Evolutionary conservation across 2,329 filamentous ascomycete genomes (phyloP).

Genomic region (Penicillium palitans): DNA sequence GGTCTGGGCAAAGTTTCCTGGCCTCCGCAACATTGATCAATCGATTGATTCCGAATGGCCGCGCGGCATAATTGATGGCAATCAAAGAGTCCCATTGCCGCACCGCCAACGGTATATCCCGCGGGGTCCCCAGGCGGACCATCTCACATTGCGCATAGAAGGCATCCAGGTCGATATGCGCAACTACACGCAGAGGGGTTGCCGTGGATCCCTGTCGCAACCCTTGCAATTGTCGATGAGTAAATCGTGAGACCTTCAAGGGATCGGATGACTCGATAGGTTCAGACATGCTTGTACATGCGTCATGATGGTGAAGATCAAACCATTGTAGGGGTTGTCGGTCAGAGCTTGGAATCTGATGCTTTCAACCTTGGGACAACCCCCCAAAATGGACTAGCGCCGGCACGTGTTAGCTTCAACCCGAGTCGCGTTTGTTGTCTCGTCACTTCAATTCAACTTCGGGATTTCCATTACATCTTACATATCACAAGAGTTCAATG

Average conservation of each 20-base stretch:
- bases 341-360: slow-evolving; percentile 17
- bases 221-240: slow-evolving; percentile 76
- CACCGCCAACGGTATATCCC: slow-evolving; percentile 81
- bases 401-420: slow-evolving; percentile 14
- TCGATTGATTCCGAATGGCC: slow-evolving; percentile 73
- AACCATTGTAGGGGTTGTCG: not conserved
- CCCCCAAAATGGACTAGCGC: slow-evolving; percentile 17
- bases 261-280: slow-evolving; percentile 26
- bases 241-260: slow-evolving; percentile 67
- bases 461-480: not conserved
- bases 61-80: slow-evolving; percentile 91
- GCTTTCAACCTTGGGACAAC: slow-evolving; percentile 13
- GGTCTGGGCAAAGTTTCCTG: slow-evolving; percentile 77
- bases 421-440: slow-evolving; percentile 14
- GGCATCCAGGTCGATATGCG: slow-evolving; percentile 92
- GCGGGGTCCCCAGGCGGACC: slow-evolving; percentile 72
- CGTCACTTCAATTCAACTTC: not conserved
- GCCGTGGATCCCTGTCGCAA: slow-evolving; percentile 69
- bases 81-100: slow-evolving; percentile 96
- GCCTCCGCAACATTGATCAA: slow-evolving; percentile 81
- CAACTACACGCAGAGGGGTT: slow-evolving; percentile 80
- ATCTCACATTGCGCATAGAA: slow-evolving; percentile 98
- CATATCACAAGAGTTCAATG: not conserved
- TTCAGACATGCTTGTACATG: slow-evolving; percentile 46
- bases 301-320: slow-evolving; percentile 17